These are phyloP conservation scores for Phytopythium aichiense DNA, from an alignment of 352 stramenopile species.

Conservation along the genomic window DNA sequence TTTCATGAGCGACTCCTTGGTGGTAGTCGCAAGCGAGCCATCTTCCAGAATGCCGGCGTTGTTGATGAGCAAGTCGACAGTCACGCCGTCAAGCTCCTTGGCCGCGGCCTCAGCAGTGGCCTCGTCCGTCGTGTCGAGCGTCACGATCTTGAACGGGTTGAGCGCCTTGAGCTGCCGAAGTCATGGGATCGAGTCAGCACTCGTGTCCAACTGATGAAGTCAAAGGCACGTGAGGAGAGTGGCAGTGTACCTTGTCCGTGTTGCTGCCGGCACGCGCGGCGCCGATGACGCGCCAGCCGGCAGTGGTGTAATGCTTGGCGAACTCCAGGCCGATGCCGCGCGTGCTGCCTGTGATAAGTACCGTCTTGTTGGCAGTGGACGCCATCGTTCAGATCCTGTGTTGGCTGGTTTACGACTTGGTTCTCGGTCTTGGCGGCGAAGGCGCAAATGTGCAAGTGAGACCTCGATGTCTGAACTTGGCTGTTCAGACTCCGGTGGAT, in stretches of 20 bases:
- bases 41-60: constrained; percentile 38
- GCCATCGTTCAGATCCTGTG: background rate
- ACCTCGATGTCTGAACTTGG: no score
- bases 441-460: background rate
- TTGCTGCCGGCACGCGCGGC: constrained; percentile 23
- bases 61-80: constrained; percentile 58
- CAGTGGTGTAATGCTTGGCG: constrained; percentile 31
- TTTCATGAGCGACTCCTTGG: constrained; percentile 37
- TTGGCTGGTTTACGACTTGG: background rate
- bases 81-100: constrained; percentile 29
- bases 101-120: constrained; percentile 32
- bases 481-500: no score
- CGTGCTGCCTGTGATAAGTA: constrained; percentile 42
- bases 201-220: background rate
- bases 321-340: constrained; percentile 41
- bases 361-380: constrained; percentile 21
- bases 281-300: constrained; percentile 41
- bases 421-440: background rate
- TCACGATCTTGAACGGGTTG: constrained; percentile 33
- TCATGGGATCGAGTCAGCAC: background rate
- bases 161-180: constrained; percentile 15
- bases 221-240: no score
- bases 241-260: constrained; percentile 21
- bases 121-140: constrained; percentile 40
- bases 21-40: constrained; percentile 19